Conservation (phyloP, 805 yeast species). For the Candida pini region DNA sequence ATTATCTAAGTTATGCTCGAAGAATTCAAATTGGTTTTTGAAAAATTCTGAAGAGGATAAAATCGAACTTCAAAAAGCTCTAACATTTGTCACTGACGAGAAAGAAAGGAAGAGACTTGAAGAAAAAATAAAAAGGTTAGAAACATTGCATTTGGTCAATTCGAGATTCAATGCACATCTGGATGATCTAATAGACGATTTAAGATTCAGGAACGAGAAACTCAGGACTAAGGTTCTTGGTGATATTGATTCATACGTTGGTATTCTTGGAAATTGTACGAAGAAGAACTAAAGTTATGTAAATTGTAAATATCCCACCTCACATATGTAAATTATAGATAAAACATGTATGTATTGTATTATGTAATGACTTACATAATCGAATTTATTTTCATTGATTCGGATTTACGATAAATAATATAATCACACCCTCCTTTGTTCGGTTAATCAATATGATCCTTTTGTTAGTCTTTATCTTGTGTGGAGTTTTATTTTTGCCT, state of each 20-base stretch:
- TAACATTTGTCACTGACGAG: conserved; percentile 6
- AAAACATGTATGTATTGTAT: no score
- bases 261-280: neutral
- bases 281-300: no score
- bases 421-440: no score
- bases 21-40: neutral
- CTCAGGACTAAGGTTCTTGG: neutral
- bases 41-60: neutral
- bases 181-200: neutral
- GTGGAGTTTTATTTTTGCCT: no score
- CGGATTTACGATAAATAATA: no score
- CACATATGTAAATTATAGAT: no score
- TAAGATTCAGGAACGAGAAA: neutral
- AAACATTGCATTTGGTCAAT: neutral
- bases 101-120: conserved; percentile 12
- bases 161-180: neutral
- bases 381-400: no score
- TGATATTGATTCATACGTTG: neutral
- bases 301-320: no score
- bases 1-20: neutral
- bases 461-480: no score
- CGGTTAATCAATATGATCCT: no score
- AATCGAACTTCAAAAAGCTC: neutral
- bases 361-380: no score
- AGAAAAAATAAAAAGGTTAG: conserved; percentile 1